Percentiles rank a stretch among this genome's conserved stretches.
These are phyloP conservation scores for Ricinus communis DNA, from an alignment of 345 rosid species.

Conservation along the genomic window DNA sequence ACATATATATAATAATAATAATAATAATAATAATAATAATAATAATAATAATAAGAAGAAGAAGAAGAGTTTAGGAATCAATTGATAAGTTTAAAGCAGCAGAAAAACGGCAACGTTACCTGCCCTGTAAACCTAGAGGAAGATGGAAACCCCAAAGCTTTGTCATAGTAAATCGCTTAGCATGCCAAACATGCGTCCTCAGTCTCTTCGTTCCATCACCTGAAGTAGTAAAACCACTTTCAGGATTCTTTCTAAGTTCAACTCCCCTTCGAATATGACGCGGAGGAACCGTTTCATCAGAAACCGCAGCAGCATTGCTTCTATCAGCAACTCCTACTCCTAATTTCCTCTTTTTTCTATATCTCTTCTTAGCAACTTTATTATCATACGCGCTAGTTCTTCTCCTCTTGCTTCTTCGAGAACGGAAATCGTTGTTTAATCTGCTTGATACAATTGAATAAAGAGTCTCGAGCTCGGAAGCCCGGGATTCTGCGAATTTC, in stretches of 20 bases:
- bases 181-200: constrained; percentile 93
- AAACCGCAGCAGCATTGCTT: constrained; percentile 17
- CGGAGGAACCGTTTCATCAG: constrained; percentile 37
- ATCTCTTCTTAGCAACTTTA: constrained; percentile 46
- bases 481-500: constrained; percentile 68
- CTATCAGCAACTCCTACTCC: constrained; percentile 22
- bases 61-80: no score
- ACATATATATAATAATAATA: not conserved
- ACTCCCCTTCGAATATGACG: constrained; percentile 60
- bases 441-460: constrained; percentile 56
- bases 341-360: constrained; percentile 43
- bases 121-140: constrained; percentile 88
- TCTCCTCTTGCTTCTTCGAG: constrained; percentile 74
- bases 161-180: constrained; percentile 79
- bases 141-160: constrained; percentile 86
- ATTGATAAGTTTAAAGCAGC: not conserved
- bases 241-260: constrained; percentile 59
- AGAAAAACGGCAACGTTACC: constrained; percentile 37
- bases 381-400: constrained; percentile 69
- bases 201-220: constrained; percentile 87
- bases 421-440: constrained; percentile 54
- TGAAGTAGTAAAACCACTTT: constrained; percentile 57
- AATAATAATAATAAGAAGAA: not conserved
- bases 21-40: not conserved
- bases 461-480: constrained; percentile 66